phyloP scores from a whole-genome alignment of 1,284 basidiomycete genomes.

The Fomitopsis palustris region DNA sequence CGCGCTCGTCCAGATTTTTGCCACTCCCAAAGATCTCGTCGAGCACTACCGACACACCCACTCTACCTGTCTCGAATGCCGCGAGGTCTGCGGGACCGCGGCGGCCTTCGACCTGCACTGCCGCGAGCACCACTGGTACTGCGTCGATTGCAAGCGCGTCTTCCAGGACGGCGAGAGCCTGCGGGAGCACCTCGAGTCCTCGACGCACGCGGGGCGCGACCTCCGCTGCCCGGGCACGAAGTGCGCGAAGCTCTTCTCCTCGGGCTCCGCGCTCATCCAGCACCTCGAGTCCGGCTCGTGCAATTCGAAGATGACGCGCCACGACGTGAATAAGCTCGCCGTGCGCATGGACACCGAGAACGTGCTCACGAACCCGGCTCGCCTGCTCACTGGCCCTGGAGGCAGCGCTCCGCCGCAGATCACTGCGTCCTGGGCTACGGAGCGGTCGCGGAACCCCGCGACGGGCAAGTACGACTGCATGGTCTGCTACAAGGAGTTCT shows the following conservation, averaged over 20 bases:
- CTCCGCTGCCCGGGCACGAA: conserved; percentile 18
- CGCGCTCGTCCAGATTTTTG: background rate
- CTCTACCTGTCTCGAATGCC: background rate
- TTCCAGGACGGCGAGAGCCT: background rate
- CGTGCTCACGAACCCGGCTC: conserved; percentile 29
- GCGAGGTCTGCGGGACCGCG: background rate
- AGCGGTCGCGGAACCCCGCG: conserved; percentile 32
- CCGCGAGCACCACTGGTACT: background rate
- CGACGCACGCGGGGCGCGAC: background rate
- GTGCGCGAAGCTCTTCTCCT: conserved; percentile 26
- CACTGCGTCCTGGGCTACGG: conserved; percentile 24
- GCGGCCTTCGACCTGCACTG: background rate
- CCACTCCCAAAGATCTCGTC: background rate
- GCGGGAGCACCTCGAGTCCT: background rate
- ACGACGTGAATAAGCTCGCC: conserved; percentile 24
- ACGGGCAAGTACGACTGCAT: conserved; percentile 33
- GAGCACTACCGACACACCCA: background rate
- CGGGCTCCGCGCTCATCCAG: conserved; percentile 26
- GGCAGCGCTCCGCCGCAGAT: conserved; percentile 6
- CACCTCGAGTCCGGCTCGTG: conserved; percentile 33
- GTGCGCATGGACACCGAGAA: conserved; percentile 23
- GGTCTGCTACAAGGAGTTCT: conserved; percentile 23
- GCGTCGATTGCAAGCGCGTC: background rate
- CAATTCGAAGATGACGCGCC: conserved; percentile 26
- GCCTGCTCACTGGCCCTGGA: conserved; percentile 23